Percentiles rank a stretch among this genome's conserved stretches.
These are phyloP conservation scores for Capsella bursapastoris DNA, from an alignment of 345 rosid genomes.

Conservation along the genomic window DNA sequence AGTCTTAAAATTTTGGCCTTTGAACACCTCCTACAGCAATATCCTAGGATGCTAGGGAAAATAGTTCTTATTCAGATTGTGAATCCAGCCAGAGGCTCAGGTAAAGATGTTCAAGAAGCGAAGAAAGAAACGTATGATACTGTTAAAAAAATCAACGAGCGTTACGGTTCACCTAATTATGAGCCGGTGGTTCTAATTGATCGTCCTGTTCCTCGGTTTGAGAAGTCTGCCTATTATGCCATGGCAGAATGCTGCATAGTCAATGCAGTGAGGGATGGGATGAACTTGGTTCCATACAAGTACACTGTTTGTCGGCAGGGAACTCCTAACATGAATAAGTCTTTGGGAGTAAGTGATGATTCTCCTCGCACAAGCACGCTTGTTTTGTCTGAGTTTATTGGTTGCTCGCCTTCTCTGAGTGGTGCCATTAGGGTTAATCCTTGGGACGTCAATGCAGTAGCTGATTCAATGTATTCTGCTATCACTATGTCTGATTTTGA, in stretches of 20 bases:
- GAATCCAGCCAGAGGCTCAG: slow-evolving; percentile 56
- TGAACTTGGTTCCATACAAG: slow-evolving; percentile 60
- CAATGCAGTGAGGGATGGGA: slow-evolving; percentile 59
- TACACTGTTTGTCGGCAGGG: slow-evolving; percentile 58
- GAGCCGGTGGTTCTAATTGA: slow-evolving; percentile 58
- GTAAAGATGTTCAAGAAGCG: slow-evolving; percentile 56
- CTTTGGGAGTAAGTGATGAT: slow-evolving; percentile 42
- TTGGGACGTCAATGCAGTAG: slow-evolving; percentile 54
- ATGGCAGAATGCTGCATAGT: slow-evolving; percentile 58
- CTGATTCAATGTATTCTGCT: slow-evolving; percentile 50
- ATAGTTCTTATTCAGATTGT: slow-evolving; percentile 54
- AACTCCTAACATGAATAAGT: slow-evolving; percentile 44
- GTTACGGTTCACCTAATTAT: slow-evolving; percentile 48
- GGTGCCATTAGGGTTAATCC: slow-evolving; percentile 62
- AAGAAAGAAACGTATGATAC: slow-evolving; percentile 50
- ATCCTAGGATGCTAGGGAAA: slow-evolving; percentile 49
- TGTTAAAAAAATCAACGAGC: slow-evolving; percentile 50
- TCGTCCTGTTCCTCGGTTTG: slow-evolving; percentile 51
- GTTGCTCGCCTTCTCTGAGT: slow-evolving; percentile 61
- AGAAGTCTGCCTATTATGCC: slow-evolving; percentile 62
- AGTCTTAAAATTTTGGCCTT: slow-evolving; percentile 53
- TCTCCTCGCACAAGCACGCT: slow-evolving; percentile 53
- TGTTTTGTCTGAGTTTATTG: slow-evolving; percentile 57
- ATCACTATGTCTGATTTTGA: slow-evolving; percentile 49
- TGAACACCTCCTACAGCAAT: slow-evolving; percentile 49